A percentile compares a stretch with the other conserved stretches of the same genome.
phyloP scores from a whole-genome alignment of 176 grass and related monocot genomes.

The Zea mays region Zm-B73-REFERENCE-NAM-5.0 NC_050102.1:182227501-182228000 shows the following conservation, averaged over 20 bases:
- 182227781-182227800: constrained; percentile 79
- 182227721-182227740: constrained; percentile 92
- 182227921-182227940: constrained; percentile 45
- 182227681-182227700: background rate
- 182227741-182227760: constrained; percentile 52
- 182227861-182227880: background rate
- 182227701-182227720: constrained; percentile 71
- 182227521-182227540: constrained; percentile 91
- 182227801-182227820: constrained; percentile 68
- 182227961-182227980: constrained; percentile 72
- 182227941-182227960: constrained; percentile 65
- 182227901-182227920: too few relatives aligned
- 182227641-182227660: background rate
- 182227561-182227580: constrained; percentile 83
- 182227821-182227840: constrained; percentile 83
- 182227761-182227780: constrained; percentile 87
- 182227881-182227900: too few relatives aligned
- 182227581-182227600: constrained; percentile 65
- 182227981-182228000: constrained; percentile 73
- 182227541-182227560: constrained; percentile 59
- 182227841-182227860: constrained; percentile 52
- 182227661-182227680: background rate
- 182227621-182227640: background rate
- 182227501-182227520: constrained; percentile 79
- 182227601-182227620: constrained; percentile 47